phyloP scores from a whole-genome alignment of 2,329 filamentous ascomycete genomes.

The Phaeosphaeriaceae sp. region DNA sequence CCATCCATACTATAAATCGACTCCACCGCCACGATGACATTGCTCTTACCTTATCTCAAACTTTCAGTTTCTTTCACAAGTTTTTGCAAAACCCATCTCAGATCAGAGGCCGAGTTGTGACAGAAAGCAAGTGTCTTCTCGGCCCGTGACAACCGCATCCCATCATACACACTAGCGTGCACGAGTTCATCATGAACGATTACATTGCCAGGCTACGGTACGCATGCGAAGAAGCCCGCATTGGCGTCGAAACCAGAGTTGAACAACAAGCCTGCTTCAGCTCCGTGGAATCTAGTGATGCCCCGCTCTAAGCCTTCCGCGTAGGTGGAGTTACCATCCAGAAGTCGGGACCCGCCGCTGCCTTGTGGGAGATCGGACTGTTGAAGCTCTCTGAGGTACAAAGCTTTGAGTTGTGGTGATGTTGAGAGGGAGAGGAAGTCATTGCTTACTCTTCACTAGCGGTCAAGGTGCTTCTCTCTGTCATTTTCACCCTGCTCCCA shows the following conservation, averaged over 20 bases:
- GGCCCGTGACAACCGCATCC: constrained; percentile 69
- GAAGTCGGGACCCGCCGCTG: constrained; percentile 65
- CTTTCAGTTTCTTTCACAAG: constrained; percentile 24
- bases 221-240: constrained; percentile 53
- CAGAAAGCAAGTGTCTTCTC: constrained; percentile 56
- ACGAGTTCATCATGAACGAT: constrained; percentile 75
- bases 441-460: too few species aligned
- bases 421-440: constrained; percentile 67
- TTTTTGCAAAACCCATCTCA: constrained; percentile 51
- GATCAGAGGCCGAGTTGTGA: constrained; percentile 60
- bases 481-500: too few species aligned
- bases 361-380: constrained; percentile 53
- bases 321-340: constrained; percentile 69
- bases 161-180: constrained; percentile 80
- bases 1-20: constrained; percentile 82
- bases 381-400: constrained; percentile 57
- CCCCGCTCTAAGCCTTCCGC: constrained; percentile 64
- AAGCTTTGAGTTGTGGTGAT: constrained; percentile 53
- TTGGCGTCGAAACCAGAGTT: constrained; percentile 63
- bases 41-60: constrained; percentile 16
- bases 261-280: constrained; percentile 64
- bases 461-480: too few species aligned
- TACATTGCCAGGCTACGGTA: constrained; percentile 55
- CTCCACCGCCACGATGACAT: constrained; percentile 44
- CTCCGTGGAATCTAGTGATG: constrained; percentile 67